A percentile compares a stretch with the other conserved stretches of the same genome.
These are phyloP conservation scores for Mycena alexandri DNA, from an alignment of 768 basidiomycete species.

Conservation along the genomic window DNA sequence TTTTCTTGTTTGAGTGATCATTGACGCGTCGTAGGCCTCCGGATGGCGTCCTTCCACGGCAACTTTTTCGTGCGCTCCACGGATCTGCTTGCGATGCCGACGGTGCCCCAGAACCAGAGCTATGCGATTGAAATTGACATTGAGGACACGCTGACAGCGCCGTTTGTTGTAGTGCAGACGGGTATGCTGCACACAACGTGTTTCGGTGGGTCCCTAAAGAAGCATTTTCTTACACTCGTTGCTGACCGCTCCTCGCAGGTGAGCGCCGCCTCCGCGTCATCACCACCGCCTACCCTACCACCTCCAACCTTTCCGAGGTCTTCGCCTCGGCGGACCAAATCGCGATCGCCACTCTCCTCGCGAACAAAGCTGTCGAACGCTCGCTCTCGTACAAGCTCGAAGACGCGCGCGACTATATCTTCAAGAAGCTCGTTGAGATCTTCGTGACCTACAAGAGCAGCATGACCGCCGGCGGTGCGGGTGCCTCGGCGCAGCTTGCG, in stretches of 20 bases:
- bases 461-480: conserved; percentile 94
- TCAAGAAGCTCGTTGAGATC: conserved; percentile 88
- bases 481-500: conserved; percentile 94
- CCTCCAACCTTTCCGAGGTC: conserved; percentile 87
- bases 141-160: conserved; percentile 91
- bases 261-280: conserved; percentile 94
- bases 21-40: conserved; percentile 66
- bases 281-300: conserved; percentile 89
- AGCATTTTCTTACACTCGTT: too few relatives aligned
- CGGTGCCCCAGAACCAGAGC: conserved; percentile 96
- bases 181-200: conserved; percentile 95
- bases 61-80: conserved; percentile 99
- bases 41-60: conserved; percentile 98
- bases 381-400: conserved; percentile 88
- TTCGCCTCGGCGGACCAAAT: conserved; percentile 93
- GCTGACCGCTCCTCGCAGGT: conserved; percentile 48
- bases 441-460: conserved; percentile 92
- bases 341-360: conserved; percentile 84
- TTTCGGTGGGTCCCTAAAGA: conserved; percentile 67
- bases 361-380: conserved; percentile 94
- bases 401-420: conserved; percentile 87
- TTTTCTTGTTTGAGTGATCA: conserved; percentile 1
- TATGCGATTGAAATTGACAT: conserved; percentile 97
- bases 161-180: conserved; percentile 95
- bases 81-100: conserved; percentile 94